A percentile compares a stretch with the other conserved stretches of the same genome.
phyloP scores from a whole-genome alignment of 2,329 filamentous ascomycete species.

The Calonectria pauciramosa region DNA sequence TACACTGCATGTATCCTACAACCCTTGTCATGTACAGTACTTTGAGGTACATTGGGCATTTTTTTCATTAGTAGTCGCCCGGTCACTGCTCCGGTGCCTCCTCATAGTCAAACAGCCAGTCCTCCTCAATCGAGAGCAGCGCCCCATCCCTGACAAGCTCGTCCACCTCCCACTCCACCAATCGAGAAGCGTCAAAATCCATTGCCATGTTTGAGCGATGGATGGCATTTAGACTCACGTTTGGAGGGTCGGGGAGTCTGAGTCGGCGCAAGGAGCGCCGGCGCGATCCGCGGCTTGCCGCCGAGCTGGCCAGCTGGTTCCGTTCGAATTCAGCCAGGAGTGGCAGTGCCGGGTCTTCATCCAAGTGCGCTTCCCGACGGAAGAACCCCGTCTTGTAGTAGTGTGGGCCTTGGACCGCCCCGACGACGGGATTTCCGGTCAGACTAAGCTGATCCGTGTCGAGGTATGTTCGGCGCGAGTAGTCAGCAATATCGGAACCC shows the following conservation, averaged over 20 bases:
- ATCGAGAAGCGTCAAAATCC: constrained; percentile 47
- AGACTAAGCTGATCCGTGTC: constrained; percentile 56
- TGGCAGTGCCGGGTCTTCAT: constrained; percentile 57
- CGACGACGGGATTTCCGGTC: constrained; percentile 62
- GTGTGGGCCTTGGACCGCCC: constrained; percentile 67
- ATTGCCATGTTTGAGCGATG: constrained; percentile 46
- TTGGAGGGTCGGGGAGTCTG: constrained; percentile 30
- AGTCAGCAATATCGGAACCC: constrained; percentile 36
- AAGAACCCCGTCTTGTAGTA: constrained; percentile 64
- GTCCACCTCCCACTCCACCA: constrained; percentile 37
- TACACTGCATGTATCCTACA: constrained; percentile 8
- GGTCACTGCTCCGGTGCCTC: constrained; percentile 37
- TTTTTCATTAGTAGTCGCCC: neutral
- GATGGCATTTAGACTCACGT: constrained; percentile 11
- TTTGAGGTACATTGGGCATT: neutral
- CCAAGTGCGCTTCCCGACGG: constrained; percentile 62
- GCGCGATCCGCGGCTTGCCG: constrained; percentile 42
- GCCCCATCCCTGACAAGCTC: constrained; percentile 44
- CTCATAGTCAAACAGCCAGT: constrained; percentile 53
- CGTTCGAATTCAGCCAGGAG: constrained; percentile 60
- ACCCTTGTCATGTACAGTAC: constrained; percentile 8
- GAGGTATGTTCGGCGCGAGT: constrained; percentile 52
- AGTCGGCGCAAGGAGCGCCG: constrained; percentile 46
- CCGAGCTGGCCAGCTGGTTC: constrained; percentile 58
- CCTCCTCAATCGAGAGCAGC: constrained; percentile 48